Conservation (phyloP, 169 alveolate genomes). For the Perkinsus chesapeaki region DNA sequence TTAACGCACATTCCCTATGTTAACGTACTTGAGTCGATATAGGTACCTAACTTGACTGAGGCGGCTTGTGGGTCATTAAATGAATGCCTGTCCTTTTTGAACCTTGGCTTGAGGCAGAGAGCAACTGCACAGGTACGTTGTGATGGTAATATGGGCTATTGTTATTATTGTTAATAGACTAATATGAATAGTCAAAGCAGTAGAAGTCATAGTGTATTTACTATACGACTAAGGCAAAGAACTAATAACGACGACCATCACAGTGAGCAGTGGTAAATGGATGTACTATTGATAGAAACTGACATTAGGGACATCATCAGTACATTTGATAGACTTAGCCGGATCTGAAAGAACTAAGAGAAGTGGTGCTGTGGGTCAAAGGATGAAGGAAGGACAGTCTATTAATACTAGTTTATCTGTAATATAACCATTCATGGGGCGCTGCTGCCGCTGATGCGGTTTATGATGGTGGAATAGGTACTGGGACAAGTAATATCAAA, state of each 20-base stretch:
- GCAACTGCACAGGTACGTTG: slow-evolving; percentile 9
- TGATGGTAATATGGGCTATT: too few relatives aligned
- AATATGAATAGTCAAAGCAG: background rate
- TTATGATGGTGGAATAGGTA: too few relatives aligned
- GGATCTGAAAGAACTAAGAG: slow-evolving; percentile 76
- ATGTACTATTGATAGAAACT: background rate
- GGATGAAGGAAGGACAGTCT: slow-evolving; percentile 64
- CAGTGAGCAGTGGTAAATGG: background rate
- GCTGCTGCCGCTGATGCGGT: background rate
- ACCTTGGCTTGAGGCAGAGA: background rate
- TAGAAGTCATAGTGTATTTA: background rate
- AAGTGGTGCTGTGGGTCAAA: slow-evolving; percentile 71
- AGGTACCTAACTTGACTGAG: slow-evolving; percentile 9
- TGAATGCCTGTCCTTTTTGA: background rate
- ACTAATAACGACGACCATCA: background rate
- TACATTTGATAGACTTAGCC: slow-evolving; percentile 78
- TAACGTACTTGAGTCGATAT: background rate
- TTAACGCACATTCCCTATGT: too few relatives aligned
- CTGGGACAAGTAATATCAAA: slow-evolving; percentile 14
- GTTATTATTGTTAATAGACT: background rate
- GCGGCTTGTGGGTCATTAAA: background rate
- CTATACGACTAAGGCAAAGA: background rate
- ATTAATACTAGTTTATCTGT: slow-evolving; percentile 72
- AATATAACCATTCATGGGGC: slow-evolving; percentile 23
- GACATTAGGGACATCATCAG: slow-evolving; percentile 18